A percentile compares a stretch with the other conserved stretches of the same genome.
These are phyloP conservation scores for Penicillium goetzii DNA, from an alignment of 495 filamentous ascomycete genomes.

Conservation along the genomic window DNA sequence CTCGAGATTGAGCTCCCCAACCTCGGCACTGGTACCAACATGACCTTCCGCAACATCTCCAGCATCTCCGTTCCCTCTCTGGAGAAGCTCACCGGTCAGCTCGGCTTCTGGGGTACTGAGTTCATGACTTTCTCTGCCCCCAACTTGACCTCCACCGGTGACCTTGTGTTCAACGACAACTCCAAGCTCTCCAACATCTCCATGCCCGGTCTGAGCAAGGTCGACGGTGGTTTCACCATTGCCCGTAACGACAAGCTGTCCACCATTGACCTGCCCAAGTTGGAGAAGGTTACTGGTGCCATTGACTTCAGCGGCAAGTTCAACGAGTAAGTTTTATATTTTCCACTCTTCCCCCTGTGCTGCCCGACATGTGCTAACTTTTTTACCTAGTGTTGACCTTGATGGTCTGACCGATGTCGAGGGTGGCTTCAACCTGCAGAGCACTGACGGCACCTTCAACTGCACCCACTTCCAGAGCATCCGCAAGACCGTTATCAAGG, in stretches of 20 bases:
- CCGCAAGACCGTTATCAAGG: slow-evolving; percentile 57
- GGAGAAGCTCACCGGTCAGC: slow-evolving; percentile 70
- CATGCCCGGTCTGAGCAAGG: slow-evolving; percentile 64
- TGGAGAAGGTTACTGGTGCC: slow-evolving; percentile 77
- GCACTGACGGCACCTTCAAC: slow-evolving; percentile 63
- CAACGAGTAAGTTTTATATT: slow-evolving; percentile 64
- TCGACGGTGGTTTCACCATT: slow-evolving; percentile 80
- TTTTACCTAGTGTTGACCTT: slow-evolving; percentile 62
- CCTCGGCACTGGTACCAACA: slow-evolving; percentile 75
- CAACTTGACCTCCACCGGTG: slow-evolving; percentile 78
- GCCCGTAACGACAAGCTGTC: slow-evolving; percentile 81
- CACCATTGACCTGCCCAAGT: slow-evolving; percentile 65
- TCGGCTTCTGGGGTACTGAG: slow-evolving; percentile 82
- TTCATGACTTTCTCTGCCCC: slow-evolving; percentile 70
- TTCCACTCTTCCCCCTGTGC: not conserved
- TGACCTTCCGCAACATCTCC: slow-evolving; percentile 86
- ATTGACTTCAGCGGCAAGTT: slow-evolving; percentile 89
- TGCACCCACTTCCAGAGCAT: slow-evolving; percentile 53
- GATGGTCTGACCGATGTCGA: slow-evolving; percentile 72
- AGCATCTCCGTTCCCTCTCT: slow-evolving; percentile 77
- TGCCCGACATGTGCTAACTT: slow-evolving; percentile 19
- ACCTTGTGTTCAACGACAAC: slow-evolving; percentile 83
- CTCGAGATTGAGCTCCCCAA: slow-evolving; percentile 77
- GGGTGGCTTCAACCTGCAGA: slow-evolving; percentile 86
- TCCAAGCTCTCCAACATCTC: slow-evolving; percentile 73